These are phyloP conservation scores for Plasmodium fragile DNA, from an alignment of 169 alveolate genomes.

Conservation along the genomic window DNA sequence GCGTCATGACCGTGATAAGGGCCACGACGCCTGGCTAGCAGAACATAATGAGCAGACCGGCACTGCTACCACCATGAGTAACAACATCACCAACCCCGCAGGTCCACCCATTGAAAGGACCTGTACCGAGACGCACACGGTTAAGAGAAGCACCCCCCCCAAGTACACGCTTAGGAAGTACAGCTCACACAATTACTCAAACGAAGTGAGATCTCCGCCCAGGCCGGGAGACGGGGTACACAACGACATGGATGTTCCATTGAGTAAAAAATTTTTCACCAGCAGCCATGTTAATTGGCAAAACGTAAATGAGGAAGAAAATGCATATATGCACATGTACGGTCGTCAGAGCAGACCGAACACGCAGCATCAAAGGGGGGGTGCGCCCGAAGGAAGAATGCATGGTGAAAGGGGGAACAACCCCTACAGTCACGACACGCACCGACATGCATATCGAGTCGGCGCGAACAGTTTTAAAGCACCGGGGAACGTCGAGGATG, in stretches of 20 bases:
- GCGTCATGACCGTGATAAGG: neutral
- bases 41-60: neutral
- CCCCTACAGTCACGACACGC: neutral
- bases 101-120: neutral
- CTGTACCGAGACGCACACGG: neutral
- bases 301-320: neutral
- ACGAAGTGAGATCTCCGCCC: neutral
- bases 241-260: neutral
- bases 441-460: neutral
- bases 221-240: neutral
- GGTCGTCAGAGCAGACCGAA: neutral
- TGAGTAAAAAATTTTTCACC: conserved; percentile 9
- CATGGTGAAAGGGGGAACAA: neutral
- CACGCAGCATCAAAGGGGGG: neutral
- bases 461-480: neutral
- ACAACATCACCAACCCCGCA: neutral
- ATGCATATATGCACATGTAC: neutral
- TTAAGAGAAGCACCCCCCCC: neutral
- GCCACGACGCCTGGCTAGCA: neutral
- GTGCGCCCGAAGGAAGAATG: neutral
- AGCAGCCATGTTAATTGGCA: neutral
- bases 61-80: neutral
- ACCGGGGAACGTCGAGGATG: neutral
- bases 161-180: conserved; percentile 22
- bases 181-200: neutral